Percentiles rank a stretch among this genome's conserved stretches.
Evolutionary conservation across 1,139 yeast species (phyloP).

Genomic region (Sugiyamaella pinicola): DNA sequence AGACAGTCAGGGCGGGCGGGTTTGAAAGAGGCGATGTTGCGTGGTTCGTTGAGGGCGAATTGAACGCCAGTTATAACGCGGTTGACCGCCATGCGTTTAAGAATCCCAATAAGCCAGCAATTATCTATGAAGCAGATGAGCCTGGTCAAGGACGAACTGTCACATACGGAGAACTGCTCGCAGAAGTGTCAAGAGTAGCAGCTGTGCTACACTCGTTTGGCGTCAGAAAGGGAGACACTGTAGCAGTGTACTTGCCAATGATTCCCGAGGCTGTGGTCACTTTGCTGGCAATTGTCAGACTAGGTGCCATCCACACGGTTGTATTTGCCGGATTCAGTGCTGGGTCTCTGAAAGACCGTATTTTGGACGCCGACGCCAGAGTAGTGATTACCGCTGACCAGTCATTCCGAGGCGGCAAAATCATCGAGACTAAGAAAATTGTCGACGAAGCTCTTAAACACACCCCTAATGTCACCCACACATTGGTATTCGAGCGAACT

Average conservation of each 20-base stretch:
- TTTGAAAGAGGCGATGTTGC: conserved; percentile 78
- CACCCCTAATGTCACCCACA: conserved; percentile 79
- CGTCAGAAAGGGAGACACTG: conserved; percentile 88
- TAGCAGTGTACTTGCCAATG: conserved; percentile 96
- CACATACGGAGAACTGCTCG: conserved; percentile 82
- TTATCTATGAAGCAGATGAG: conserved; percentile 94
- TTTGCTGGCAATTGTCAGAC: conserved; percentile 88
- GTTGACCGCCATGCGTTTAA: conserved; percentile 92
- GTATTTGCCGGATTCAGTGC: conserved; percentile 96
- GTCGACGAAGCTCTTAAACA: conserved; percentile 87
- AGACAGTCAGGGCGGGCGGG: conserved; percentile 66
- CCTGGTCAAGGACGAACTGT: conserved; percentile 68
- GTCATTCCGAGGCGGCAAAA: conserved; percentile 94
- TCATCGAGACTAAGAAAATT: conserved; percentile 84
- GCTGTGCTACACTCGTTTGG: conserved; percentile 88
- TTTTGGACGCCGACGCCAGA: conserved; percentile 81
- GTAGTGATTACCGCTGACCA: conserved; percentile 93
- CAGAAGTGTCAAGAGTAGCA: conserved; percentile 85
- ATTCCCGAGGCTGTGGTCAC: conserved; percentile 92
- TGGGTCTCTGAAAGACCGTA: conserved; percentile 88
- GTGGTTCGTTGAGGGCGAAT: conserved; percentile 92
- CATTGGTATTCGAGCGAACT: conserved; percentile 83
- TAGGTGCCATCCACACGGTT: conserved; percentile 95
- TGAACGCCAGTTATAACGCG: conserved; percentile 92
- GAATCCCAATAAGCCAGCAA: conserved; percentile 80